phyloP scores from a whole-genome alignment of 805 yeast genomes.

The Kuraishia ogatae region DNA sequence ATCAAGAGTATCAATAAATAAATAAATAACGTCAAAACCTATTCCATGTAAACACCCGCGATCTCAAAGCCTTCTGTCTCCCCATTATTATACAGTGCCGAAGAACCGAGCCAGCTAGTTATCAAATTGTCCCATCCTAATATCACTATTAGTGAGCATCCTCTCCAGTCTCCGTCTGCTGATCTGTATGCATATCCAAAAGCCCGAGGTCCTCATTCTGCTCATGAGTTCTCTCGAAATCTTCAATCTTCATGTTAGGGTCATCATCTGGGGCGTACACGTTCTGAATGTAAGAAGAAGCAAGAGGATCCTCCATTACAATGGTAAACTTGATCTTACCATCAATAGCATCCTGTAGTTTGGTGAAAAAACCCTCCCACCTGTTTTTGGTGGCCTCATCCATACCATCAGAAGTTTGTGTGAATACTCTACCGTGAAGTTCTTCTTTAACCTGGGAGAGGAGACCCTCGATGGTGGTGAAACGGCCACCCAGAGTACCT shows the following conservation, averaged over 20 bases:
- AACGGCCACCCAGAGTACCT: slow-evolving; percentile 96
- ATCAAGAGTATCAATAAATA: not conserved
- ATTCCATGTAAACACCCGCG: not conserved
- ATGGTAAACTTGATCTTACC: slow-evolving; percentile 82
- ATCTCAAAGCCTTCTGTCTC: not conserved
- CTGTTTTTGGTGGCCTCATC: slow-evolving; percentile 63
- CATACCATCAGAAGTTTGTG: slow-evolving; percentile 89
- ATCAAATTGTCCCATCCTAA: not conserved
- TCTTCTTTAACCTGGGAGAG: slow-evolving; percentile 85
- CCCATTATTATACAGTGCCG: not conserved
- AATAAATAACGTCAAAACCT: not conserved
- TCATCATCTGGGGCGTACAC: slow-evolving; percentile 98
- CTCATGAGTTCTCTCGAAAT: slow-evolving; percentile 78
- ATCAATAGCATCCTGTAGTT: slow-evolving; percentile 66
- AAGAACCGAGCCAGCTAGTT: slow-evolving; percentile 4
- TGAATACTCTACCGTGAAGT: slow-evolving; percentile 73
- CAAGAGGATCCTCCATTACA: slow-evolving; percentile 88
- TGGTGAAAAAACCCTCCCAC: slow-evolving; percentile 75
- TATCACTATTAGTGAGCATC: not conserved
- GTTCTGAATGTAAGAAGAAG: slow-evolving; percentile 92
- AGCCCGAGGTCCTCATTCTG: slow-evolving; percentile 92
- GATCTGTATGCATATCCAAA: slow-evolving; percentile 30
- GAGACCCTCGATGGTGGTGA: slow-evolving; percentile 94
- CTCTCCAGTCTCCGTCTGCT: not conserved
- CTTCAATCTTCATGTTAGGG: slow-evolving; percentile 91